These are phyloP conservation scores for Beta corolliflora DNA, from an alignment of 179 eudicot species.

Conservation along the genomic window DNA sequence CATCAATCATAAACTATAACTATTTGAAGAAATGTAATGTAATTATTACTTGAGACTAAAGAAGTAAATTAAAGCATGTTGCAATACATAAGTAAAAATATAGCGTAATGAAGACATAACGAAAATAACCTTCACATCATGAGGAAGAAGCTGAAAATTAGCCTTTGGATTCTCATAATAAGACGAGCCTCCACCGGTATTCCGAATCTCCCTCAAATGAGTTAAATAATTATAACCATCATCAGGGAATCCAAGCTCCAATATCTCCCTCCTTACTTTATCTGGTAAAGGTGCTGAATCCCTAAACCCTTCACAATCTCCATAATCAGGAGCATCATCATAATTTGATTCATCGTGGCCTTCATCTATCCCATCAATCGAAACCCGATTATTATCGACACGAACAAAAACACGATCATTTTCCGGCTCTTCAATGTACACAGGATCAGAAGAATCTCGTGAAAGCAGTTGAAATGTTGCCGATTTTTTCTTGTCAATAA, in stretches of 20 bases:
- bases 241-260: constrained; percentile 94
- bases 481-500: constrained; percentile 82
- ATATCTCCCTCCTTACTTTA: constrained; percentile 64
- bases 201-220: constrained; percentile 87
- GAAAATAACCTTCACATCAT: constrained; percentile 75
- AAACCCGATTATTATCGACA: constrained; percentile 65
- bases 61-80: neutral
- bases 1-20: neutral
- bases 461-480: constrained; percentile 85
- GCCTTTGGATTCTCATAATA: constrained; percentile 79
- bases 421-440: constrained; percentile 46
- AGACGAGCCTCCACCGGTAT: constrained; percentile 72
- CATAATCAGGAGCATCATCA: constrained; percentile 70
- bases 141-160: constrained; percentile 53
- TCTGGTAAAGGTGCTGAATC: constrained; percentile 52
- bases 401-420: constrained; percentile 76
- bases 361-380: constrained; percentile 41
- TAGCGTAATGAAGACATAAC: neutral
- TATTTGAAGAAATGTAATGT: neutral
- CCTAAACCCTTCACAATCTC: constrained; percentile 36
- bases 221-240: constrained; percentile 88
- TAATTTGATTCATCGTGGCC: constrained; percentile 39
- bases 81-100: neutral
- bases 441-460: constrained; percentile 69
- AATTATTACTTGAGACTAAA: neutral